These are phyloP conservation scores for Septoria petroselini DNA, from an alignment of 2,329 filamentous ascomycete genomes.

Conservation along the genomic window DNA sequence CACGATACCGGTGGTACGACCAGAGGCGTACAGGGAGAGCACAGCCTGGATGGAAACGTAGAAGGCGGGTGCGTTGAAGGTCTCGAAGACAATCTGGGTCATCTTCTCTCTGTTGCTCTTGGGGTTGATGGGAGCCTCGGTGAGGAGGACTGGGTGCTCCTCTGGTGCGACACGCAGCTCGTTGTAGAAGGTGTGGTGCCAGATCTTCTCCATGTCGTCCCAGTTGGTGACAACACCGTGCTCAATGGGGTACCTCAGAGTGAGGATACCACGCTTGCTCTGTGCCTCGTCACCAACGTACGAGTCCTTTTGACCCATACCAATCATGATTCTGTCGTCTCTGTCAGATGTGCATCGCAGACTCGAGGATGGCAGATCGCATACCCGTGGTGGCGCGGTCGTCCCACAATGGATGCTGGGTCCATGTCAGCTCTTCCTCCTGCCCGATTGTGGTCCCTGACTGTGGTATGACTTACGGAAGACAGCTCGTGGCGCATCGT, in stretches of 20 bases:
- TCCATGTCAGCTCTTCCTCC: constrained; percentile 30
- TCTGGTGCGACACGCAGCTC: constrained; percentile 99
- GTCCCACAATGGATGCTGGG: constrained; percentile 96
- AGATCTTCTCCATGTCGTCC: constrained; percentile 99
- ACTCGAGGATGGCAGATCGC: constrained; percentile 24
- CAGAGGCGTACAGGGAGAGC: constrained; percentile 97
- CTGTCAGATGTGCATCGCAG: constrained; percentile 40
- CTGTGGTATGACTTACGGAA: constrained; percentile 79
- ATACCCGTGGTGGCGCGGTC: constrained; percentile 99
- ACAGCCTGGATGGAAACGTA: constrained; percentile 99
- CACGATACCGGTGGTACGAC: constrained; percentile 99
- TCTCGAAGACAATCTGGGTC: constrained; percentile 99
- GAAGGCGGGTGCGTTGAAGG: constrained; percentile 99
- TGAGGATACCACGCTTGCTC: constrained; percentile 99
- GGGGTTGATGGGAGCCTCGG: constrained; percentile 99
- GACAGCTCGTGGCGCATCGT: constrained; percentile 99
- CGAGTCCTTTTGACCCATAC: constrained; percentile 99
- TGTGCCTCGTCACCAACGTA: constrained; percentile 99
- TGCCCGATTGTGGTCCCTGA: constrained; percentile 16
- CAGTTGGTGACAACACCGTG: constrained; percentile 99
- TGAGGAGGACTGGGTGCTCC: constrained; percentile 99
- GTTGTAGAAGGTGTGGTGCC: constrained; percentile 99
- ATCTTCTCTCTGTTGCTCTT: constrained; percentile 99
- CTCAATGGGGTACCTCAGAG: constrained; percentile 98
- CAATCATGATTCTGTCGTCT: constrained; percentile 91